Conservation (phyloP, 345 rosid genomes). For the Gynandropsis gynandra region DNA sequence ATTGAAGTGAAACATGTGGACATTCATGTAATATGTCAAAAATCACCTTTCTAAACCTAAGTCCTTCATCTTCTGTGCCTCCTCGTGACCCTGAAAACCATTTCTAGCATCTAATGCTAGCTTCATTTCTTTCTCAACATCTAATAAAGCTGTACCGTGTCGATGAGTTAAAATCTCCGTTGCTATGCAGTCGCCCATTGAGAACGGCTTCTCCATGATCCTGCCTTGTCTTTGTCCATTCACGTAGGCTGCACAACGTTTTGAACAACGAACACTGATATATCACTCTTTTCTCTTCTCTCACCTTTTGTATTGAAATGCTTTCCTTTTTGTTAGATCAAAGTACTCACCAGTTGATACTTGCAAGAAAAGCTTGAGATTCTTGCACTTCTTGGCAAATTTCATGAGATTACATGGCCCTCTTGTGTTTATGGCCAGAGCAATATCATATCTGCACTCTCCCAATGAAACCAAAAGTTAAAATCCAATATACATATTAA, state of each 20-base stretch:
- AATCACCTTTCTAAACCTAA: conserved; percentile 73
- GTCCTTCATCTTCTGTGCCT: conserved; percentile 63
- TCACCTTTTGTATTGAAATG: too few relatives aligned
- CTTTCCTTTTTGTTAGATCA: conserved; percentile 1
- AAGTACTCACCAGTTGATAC: conserved; percentile 44
- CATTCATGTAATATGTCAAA: not conserved
- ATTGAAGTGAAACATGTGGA: not conserved
- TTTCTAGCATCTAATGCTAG: conserved; percentile 40
- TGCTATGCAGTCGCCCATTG: conserved; percentile 64
- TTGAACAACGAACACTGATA: not conserved
- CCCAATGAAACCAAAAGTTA: too few relatives aligned
- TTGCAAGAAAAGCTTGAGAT: conserved; percentile 49
- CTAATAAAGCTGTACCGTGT: conserved; percentile 37
- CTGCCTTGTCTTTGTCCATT: conserved; percentile 94
- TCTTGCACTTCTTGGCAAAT: conserved; percentile 43
- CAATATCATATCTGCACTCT: conserved; percentile 7
- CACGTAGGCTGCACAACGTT: conserved; percentile 53
- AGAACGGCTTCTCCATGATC: conserved; percentile 75
- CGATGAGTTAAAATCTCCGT: conserved; percentile 41
- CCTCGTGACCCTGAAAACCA: conserved; percentile 29
- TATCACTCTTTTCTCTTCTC: too few relatives aligned
- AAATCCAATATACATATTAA: too few relatives aligned
- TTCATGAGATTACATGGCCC: conserved; percentile 48
- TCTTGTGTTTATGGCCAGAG: not conserved
- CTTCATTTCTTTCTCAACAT: conserved; percentile 54